These are phyloP conservation scores for Maudiozyma barnettii DNA, from an alignment of 805 yeast genomes.

Conservation along the genomic window DNA sequence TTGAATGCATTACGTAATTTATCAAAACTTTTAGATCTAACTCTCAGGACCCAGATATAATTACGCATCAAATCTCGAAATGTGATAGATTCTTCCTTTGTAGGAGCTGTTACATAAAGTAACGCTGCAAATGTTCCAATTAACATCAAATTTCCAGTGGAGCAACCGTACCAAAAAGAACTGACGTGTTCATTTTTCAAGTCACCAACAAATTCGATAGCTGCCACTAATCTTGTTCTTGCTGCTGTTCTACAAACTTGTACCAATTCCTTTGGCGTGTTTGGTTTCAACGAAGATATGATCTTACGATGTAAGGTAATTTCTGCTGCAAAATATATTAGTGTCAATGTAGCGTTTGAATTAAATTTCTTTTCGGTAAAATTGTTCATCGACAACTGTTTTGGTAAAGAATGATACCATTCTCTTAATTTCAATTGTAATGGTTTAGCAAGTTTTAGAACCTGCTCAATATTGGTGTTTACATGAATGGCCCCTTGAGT, in stretches of 20 bases:
- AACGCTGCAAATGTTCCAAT: slow-evolving; percentile 86
- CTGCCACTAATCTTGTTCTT: slow-evolving; percentile 67
- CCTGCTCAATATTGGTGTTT: slow-evolving; percentile 51
- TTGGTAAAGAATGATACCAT: slow-evolving; percentile 70
- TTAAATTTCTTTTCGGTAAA: slow-evolving; percentile 53
- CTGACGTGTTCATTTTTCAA: slow-evolving; percentile 75
- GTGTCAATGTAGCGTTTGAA: slow-evolving; percentile 68
- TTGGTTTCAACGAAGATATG: slow-evolving; percentile 40
- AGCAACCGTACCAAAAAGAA: slow-evolving; percentile 83
- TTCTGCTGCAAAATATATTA: slow-evolving; percentile 85
- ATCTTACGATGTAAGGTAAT: slow-evolving; percentile 76
- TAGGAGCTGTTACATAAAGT: slow-evolving; percentile 55
- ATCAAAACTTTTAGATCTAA: slow-evolving; percentile 65
- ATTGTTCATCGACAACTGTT: slow-evolving; percentile 51
- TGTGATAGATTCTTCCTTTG: slow-evolving; percentile 51
- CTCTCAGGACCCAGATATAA: slow-evolving; percentile 67
- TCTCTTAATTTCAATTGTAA: slow-evolving; percentile 58
- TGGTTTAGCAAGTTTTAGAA: slow-evolving; percentile 72
- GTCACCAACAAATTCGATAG: slow-evolving; percentile 67
- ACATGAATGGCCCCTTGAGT: slow-evolving; percentile 56
- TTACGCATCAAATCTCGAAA: slow-evolving; percentile 63
- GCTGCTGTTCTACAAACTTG: slow-evolving; percentile 81
- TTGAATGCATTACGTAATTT: slow-evolving; percentile 69
- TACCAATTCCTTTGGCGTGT: slow-evolving; percentile 44
- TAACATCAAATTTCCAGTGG: slow-evolving; percentile 67